Conservation (phyloP, 305 asterid species). For the Fraxinus velutina region DNA sequence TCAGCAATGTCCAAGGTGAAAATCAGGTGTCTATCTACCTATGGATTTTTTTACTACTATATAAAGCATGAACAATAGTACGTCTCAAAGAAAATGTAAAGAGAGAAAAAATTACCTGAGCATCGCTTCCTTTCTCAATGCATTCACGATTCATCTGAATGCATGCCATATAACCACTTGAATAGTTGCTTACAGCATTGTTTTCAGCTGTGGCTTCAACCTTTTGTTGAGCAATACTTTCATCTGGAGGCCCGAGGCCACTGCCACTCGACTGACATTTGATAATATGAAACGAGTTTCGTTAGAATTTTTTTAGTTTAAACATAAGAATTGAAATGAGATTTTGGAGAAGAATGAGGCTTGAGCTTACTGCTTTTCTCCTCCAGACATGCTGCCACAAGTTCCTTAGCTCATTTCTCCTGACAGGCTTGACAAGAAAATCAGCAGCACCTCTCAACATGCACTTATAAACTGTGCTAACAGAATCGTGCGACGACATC, state of each 20-base stretch:
- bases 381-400: constrained; percentile 97
- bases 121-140: constrained; percentile 61
- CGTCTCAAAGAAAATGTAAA: neutral
- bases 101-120: constrained; percentile 37
- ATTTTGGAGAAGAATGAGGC: neutral
- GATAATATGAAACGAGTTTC: neutral
- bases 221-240: constrained; percentile 42
- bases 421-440: constrained; percentile 80
- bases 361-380: constrained; percentile 60
- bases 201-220: constrained; percentile 80
- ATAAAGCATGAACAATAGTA: neutral
- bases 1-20: neutral
- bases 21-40: neutral
- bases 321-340: neutral
- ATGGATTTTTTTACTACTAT: neutral
- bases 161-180: constrained; percentile 66
- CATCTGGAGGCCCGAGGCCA: constrained; percentile 34
- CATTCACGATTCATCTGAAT: constrained; percentile 63
- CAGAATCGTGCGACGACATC: constrained; percentile 83
- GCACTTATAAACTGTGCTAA: constrained; percentile 72
- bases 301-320: neutral
- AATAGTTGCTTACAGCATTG: constrained; percentile 55
- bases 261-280: constrained; percentile 31
- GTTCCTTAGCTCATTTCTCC: constrained; percentile 76
- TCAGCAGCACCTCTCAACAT: constrained; percentile 89